Conservation (phyloP, 2,329 filamentous ascomycete genomes). For the Stemphylium lycopersici region DNA sequence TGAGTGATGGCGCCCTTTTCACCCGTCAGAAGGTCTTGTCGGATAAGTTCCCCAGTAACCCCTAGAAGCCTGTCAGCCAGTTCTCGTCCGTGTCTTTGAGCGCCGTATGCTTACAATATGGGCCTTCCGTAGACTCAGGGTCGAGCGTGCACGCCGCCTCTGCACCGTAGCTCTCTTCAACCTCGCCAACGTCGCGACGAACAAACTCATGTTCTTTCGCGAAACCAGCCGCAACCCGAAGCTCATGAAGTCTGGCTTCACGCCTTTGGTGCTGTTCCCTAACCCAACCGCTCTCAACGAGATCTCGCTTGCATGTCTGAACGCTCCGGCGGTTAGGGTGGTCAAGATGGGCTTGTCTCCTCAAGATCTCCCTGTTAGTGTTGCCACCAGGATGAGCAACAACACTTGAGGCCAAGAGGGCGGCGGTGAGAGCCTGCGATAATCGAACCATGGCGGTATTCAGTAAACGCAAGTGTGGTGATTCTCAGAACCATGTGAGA, state of each 20-base stretch:
- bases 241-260: slow-evolving; percentile 45
- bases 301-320: slow-evolving; percentile 38
- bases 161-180: slow-evolving; percentile 34
- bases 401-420: slow-evolving; percentile 33
- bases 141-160: slow-evolving; percentile 42
- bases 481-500: background rate
- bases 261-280: slow-evolving; percentile 47
- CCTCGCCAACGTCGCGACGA: slow-evolving; percentile 35
- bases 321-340: slow-evolving; percentile 50
- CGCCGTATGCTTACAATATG: slow-evolving; percentile 38
- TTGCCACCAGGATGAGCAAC: slow-evolving; percentile 52
- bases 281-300: slow-evolving; percentile 42
- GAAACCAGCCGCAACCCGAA: slow-evolving; percentile 47
- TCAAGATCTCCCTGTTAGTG: slow-evolving; percentile 37
- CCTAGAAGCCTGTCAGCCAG: slow-evolving; percentile 22
- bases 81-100: background rate
- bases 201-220: slow-evolving; percentile 37
- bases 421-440: slow-evolving; percentile 28
- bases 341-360: slow-evolving; percentile 41
- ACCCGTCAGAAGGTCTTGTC: slow-evolving; percentile 56
- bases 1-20: slow-evolving; percentile 57
- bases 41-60: slow-evolving; percentile 59
- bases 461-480: background rate
- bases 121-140: slow-evolving; percentile 42
- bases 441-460: slow-evolving; percentile 35